These are phyloP conservation scores for Salix purpurea DNA, from an alignment of 345 rosid genomes.

Conservation along the genomic window DNA sequence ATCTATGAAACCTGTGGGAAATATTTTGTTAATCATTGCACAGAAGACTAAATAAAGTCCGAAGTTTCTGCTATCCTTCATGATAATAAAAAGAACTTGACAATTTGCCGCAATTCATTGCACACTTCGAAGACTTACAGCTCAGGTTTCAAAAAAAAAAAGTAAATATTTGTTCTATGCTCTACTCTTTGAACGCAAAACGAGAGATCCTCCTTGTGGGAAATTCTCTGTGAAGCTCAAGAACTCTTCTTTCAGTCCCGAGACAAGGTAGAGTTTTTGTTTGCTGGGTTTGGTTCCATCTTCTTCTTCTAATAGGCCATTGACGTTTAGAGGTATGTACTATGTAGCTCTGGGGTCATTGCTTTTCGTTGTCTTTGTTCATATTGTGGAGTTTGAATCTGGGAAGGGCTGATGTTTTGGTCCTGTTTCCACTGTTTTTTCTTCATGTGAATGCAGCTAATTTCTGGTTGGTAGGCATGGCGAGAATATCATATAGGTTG, in stretches of 20 bases:
- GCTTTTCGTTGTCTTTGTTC: background rate
- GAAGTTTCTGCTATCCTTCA: conserved; percentile 11
- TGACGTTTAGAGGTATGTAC: conserved; percentile 29
- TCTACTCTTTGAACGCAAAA: conserved; percentile 15
- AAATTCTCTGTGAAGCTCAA: conserved; percentile 19
- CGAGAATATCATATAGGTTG: conserved; percentile 23
- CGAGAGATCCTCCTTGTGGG: conserved; percentile 15
- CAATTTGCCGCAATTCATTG: conserved; percentile 11
- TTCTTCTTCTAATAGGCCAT: conserved; percentile 4
- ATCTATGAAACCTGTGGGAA: conserved; percentile 8
- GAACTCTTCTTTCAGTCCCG: conserved; percentile 8
- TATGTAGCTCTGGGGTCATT: conserved; percentile 17
- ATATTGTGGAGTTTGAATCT: background rate
- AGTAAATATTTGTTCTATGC: conserved; percentile 9
- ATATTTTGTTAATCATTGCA: conserved; percentile 26
- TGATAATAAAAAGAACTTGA: conserved; percentile 15
- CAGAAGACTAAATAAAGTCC: conserved; percentile 12
- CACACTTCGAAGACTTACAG: background rate
- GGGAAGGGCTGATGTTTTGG: conserved; percentile 13
- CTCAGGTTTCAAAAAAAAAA: conserved; percentile 7
- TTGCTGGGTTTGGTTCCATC: conserved; percentile 14
- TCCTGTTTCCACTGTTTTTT: background rate
- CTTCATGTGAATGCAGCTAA: conserved; percentile 12
- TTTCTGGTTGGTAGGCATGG: conserved; percentile 28
- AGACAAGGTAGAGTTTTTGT: background rate